Percentiles rank a stretch among this genome's conserved stretches.
phyloP scores from a whole-genome alignment of 2,329 filamentous ascomycete genomes.

The Ascochyta rabiei region DNA sequence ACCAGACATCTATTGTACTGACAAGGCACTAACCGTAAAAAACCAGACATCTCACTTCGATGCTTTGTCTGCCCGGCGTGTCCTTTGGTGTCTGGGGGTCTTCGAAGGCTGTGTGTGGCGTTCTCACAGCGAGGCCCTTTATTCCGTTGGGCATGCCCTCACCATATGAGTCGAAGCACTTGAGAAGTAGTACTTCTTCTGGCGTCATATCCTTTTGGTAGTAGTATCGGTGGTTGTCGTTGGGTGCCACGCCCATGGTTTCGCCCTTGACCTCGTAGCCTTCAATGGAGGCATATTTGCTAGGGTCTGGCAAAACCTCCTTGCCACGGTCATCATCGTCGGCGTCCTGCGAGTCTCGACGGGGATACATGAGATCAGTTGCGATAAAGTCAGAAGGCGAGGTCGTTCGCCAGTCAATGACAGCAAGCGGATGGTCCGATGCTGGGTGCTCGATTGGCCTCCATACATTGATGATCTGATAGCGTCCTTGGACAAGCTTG shows the following conservation, averaged over 20 bases:
- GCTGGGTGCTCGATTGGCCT: constrained; percentile 68
- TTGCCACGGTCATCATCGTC: constrained; percentile 63
- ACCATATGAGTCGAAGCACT: constrained; percentile 55
- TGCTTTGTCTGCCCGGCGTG: constrained; percentile 62
- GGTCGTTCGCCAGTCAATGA: constrained; percentile 69
- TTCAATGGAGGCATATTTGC: constrained; percentile 55
- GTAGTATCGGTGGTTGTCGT: constrained; percentile 64
- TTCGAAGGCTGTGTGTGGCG: constrained; percentile 70
- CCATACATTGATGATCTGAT: constrained; percentile 75
- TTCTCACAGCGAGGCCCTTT: constrained; percentile 51
- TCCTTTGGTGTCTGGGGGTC: constrained; percentile 61
- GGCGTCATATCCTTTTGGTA: constrained; percentile 72
- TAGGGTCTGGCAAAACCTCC: constrained; percentile 60
- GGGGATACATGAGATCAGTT: constrained; percentile 68
- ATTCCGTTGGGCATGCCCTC: constrained; percentile 50
- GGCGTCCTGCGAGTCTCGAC: constrained; percentile 44
- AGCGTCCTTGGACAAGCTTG: constrained; percentile 62
- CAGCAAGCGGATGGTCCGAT: constrained; percentile 70
- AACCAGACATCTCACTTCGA: constrained; percentile 68
- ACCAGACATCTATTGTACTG: background rate
- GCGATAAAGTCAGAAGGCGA: constrained; percentile 63
- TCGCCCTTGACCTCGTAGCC: constrained; percentile 69
- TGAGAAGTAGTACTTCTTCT: constrained; percentile 60
- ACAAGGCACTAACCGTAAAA: constrained; percentile 58
- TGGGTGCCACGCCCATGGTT: constrained; percentile 65